Conservation (phyloP, 164 flowering plant species). For the Houttuynia cordata region DNA sequence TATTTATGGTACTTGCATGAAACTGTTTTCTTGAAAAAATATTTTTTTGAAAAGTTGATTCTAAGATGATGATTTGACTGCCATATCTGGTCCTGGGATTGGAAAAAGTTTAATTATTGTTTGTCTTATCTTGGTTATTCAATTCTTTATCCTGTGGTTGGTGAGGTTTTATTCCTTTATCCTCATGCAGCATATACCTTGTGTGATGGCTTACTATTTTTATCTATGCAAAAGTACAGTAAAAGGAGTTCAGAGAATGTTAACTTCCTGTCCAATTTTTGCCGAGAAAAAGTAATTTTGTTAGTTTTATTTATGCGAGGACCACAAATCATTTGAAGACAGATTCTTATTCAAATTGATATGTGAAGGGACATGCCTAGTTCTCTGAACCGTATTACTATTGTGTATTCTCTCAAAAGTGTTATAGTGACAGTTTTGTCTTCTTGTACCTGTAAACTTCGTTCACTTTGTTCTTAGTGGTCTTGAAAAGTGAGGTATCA, state of each 20-base stretch:
- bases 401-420: not conserved
- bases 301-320: not conserved
- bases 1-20: no score
- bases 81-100: not conserved
- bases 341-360: slow-evolving; percentile 27
- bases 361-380: slow-evolving; percentile 10
- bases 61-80: not conserved
- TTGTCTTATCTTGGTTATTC: slow-evolving; percentile 8
- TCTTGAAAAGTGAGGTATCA: slow-evolving; percentile 13
- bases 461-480: slow-evolving; percentile 2
- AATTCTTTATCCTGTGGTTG: slow-evolving; percentile 6
- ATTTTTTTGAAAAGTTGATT: no score
- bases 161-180: slow-evolving; percentile 7
- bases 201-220: slow-evolving; percentile 10
- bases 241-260: slow-evolving; percentile 19
- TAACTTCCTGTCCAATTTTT: slow-evolving; percentile 19
- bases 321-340: slow-evolving; percentile 10
- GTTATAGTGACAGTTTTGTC: slow-evolving; percentile 8
- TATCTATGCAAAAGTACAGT: slow-evolving; percentile 6
- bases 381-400: slow-evolving; percentile 8
- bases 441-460: not conserved
- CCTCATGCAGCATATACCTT: slow-evolving; percentile 10
- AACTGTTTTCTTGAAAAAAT: no score
- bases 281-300: slow-evolving; percentile 8
- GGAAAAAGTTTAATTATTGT: not conserved